These are phyloP conservation scores for Ramaria sp. DNA, from an alignment of 768 basidiomycete species.

Conservation along the genomic window DNA sequence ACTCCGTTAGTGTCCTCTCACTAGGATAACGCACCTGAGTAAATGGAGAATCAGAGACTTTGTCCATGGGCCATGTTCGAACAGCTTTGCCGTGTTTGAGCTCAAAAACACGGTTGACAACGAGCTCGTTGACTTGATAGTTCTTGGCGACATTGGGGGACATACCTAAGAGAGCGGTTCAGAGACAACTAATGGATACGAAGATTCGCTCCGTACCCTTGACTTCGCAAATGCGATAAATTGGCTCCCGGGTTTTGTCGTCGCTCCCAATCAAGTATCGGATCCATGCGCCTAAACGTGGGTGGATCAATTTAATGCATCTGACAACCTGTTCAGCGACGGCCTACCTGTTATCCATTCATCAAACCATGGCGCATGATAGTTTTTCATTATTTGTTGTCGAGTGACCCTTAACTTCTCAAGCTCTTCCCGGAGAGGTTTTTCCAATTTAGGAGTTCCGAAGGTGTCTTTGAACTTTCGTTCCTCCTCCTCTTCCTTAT, in stretches of 20 bases:
- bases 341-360: conserved; percentile 65
- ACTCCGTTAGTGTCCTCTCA: not conserved
- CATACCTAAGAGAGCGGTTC: conserved; percentile 30
- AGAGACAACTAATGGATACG: conserved; percentile 10
- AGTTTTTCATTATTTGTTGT: conserved; percentile 58
- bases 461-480: conserved; percentile 46
- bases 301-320: conserved; percentile 7
- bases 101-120: conserved; percentile 55
- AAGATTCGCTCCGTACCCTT: conserved; percentile 39
- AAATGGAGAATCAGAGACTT: conserved; percentile 69
- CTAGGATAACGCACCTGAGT: conserved; percentile 37
- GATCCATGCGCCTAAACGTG: conserved; percentile 67
- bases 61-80: conserved; percentile 65
- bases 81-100: conserved; percentile 67
- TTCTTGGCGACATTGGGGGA: conserved; percentile 43
- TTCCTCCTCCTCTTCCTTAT: conserved; percentile 62
- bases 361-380: conserved; percentile 74
- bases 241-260: conserved; percentile 37
- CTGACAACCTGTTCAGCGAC: not conserved
- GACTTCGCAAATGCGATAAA: conserved; percentile 81
- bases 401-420: conserved; percentile 54
- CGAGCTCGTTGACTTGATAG: conserved; percentile 60
- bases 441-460: conserved; percentile 29
- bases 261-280: conserved; percentile 61
- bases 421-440: conserved; percentile 44